Evolutionary conservation across 2,329 filamentous ascomycete genomes (phyloP).

Genomic region (Paecilomyces sp.): DNA sequence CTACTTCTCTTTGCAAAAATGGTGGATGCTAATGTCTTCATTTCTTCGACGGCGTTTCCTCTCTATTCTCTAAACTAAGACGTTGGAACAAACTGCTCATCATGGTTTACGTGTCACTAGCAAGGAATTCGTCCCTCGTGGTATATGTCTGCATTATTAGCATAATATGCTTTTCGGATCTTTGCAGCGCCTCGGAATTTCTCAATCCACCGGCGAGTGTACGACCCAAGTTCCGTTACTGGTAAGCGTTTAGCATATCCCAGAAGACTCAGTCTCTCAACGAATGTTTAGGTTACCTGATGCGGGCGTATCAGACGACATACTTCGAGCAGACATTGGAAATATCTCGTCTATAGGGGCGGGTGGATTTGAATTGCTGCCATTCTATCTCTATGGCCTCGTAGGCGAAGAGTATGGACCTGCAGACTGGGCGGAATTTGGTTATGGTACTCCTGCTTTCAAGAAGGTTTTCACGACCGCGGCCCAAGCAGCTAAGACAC

Average conservation of each 20-base stretch:
- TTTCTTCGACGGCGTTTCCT: background rate
- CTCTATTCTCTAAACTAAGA: background rate
- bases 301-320: conserved; percentile 21
- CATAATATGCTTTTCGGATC: background rate
- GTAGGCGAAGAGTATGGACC: background rate
- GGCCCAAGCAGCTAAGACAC: conserved; percentile 24
- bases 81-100: background rate
- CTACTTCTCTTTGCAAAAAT: background rate
- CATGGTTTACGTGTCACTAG: background rate
- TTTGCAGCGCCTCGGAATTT: conserved; percentile 9
- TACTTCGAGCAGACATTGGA: conserved; percentile 24
- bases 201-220: conserved; percentile 19
- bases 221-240: conserved; percentile 30
- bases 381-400: conserved; percentile 29
- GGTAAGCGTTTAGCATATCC: background rate
- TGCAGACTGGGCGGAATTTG: conserved; percentile 30
- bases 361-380: conserved; percentile 33
- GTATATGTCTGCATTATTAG: background rate
- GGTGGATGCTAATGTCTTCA: background rate
- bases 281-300: conserved; percentile 24
- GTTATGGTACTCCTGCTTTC: conserved; percentile 25
- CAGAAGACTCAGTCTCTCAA: background rate
- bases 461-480: background rate
- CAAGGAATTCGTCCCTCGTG: background rate
- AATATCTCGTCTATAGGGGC: conserved; percentile 24